Evolutionary conservation across 2,329 filamentous ascomycete species (phyloP), one percentile per base, ranked within the genome.

Genomic region (Arthrobotrys entomopaga): DNA sequence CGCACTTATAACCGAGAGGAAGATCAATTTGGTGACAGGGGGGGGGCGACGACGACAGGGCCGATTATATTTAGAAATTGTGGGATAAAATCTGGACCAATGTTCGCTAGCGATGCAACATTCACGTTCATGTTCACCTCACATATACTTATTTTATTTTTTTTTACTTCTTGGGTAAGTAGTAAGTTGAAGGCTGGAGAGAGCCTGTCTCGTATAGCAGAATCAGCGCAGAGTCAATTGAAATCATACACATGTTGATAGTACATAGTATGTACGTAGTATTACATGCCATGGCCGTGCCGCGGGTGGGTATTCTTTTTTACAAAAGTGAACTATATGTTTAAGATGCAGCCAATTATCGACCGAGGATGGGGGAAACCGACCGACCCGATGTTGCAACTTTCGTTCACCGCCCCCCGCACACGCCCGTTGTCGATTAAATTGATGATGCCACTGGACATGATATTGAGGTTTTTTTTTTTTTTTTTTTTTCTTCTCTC

Each of bases 21-120:
- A 3, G 29, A 34, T 34, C 29, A 34, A 1, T 34, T 34, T 7
- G 10, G 2, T 34, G 29, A 34, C 29, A 34, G 29, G 29, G 29
- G 29, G 10, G 24, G 29, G n/a, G n/a, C n/a, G n/a, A n/a, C n/a
- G 4, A 11, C 50, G 13, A 42, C 29, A 56, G 46, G 16, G 16
- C 1, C 24, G 43, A 40, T 26, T 69, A 69, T 53, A 69, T 61
- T 54, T 69, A 69, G 65, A 69, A 69, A 56, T 34, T 10, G 29
- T 10, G 29, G 29, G 29, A 10, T 7, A 34, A 34, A 34, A 3
- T 34, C 10, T 34, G 29, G 29, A 54, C 49, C 24, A 15, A 59
- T 26, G 24, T 46, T 52, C 50, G 53, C 26, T 58, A 34, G 50
- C n/a, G 50, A 67, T 67, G 64, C 64, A 69, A 69, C 65, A 48